These are phyloP conservation scores for Suhomyces canberraensis DNA, from an alignment of 805 yeast genomes.

Conservation along the genomic window DNA sequence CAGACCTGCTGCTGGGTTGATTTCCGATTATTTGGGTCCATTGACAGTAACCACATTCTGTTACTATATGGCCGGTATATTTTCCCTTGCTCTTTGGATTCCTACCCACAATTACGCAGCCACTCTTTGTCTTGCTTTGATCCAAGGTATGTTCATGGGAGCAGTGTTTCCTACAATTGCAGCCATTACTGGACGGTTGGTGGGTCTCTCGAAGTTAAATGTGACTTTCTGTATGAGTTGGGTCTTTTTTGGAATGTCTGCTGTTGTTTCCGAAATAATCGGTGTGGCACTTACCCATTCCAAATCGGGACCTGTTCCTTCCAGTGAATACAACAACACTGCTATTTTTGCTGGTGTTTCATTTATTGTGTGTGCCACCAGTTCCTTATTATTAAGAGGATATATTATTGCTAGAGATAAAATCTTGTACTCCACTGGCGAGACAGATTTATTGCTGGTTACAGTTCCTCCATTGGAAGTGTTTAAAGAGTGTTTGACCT, in stretches of 20 bases:
- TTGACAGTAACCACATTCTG: constrained; percentile 37
- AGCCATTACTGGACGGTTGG: constrained; percentile 48
- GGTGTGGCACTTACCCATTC: constrained; percentile 49
- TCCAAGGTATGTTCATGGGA: constrained; percentile 61
- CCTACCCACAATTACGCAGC: constrained; percentile 59
- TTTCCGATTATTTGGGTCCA: constrained; percentile 52
- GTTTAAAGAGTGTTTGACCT: constrained; percentile 3
- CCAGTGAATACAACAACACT: constrained; percentile 50
- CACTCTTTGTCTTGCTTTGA: constrained; percentile 47
- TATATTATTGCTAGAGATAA: constrained; percentile 52
- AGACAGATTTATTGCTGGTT: constrained; percentile 13
- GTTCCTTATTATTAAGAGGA: constrained; percentile 48
- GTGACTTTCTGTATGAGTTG: constrained; percentile 51
- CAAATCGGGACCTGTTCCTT: constrained; percentile 25
- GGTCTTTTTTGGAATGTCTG: constrained; percentile 48
- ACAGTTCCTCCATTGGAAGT: constrained; percentile 4
- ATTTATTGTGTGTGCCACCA: constrained; percentile 44
- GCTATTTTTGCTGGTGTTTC: constrained; percentile 59
- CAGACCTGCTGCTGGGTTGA: constrained; percentile 52
- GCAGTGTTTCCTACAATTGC: constrained; percentile 55
- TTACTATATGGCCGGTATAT: constrained; percentile 25
- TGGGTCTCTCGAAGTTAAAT: constrained; percentile 52
- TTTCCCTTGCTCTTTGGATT: constrained; percentile 36
- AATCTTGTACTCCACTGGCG: constrained; percentile 10
- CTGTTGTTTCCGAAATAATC: constrained; percentile 57